Evolutionary conservation across 768 basidiomycete species (phyloP), one percentile per base, ranked within the genome.

Genomic region (Mycena epipterygia): DNA sequence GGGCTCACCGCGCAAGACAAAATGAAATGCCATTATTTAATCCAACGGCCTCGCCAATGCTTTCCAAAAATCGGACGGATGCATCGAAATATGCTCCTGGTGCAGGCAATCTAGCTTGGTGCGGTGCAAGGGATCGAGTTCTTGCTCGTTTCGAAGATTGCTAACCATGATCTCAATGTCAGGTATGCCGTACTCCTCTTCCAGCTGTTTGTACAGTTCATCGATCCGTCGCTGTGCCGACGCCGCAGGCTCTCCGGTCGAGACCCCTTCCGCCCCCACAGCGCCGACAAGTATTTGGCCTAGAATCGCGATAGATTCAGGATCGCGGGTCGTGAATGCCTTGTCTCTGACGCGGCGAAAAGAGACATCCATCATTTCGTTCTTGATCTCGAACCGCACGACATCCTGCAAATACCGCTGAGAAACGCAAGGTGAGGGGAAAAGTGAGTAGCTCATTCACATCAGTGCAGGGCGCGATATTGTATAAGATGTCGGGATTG

Each of bases 271-370:
- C 14, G 9, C 11, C 9, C 57, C 53, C 9, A 57, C 53, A 1
- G 67, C 67, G 19, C 30, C 7, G 46, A 63, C 61, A 27, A 68
- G 61, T 2, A 44, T 48, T 21, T 68, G 37, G 1, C 44, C 67
- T 17, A 68, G 44, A 25, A 57, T 41, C n/a, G 61, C 55, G 37
- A 68, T 63, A 8, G 41, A 37, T 19, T 57, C 44, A 46, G 30
- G 67, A 51, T 68, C 67, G 48, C 53, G 37, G 14, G 53, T 68
- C 16, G 44, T 39, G 61, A 68, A 68, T 3, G 67, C 67, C 23
- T 68, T 63, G 60, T 68, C 67, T 1, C 67, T 41, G 21, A 63
- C 33, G 46, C 67, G 67, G 8, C 67, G 61, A 14, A 68, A 68
- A 9, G 67, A 63, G 32, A 63, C 55, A 29, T 48, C 41, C 33